phyloP scores from a whole-genome alignment of 352 stramenopile genomes.

The Aphanomyces stellatus region DNA sequence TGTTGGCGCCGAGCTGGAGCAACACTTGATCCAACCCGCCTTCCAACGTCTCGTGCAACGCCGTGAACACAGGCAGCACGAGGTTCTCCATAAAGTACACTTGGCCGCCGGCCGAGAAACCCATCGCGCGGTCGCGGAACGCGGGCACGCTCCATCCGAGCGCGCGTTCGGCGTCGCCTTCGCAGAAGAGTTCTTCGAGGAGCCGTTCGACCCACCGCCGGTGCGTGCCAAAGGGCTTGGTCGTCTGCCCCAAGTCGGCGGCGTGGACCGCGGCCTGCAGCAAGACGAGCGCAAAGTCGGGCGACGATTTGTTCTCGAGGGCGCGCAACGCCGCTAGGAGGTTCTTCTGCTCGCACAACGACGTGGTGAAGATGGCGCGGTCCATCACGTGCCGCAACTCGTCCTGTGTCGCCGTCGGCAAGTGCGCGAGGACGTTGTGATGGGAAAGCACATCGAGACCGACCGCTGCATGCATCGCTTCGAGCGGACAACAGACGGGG shows the following conservation, averaged over 20 bases:
- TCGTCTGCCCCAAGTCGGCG: slow-evolving; percentile 76
- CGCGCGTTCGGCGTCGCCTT: slow-evolving; percentile 48
- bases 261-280: slow-evolving; percentile 67
- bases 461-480: slow-evolving; percentile 64
- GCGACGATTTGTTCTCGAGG: slow-evolving; percentile 21
- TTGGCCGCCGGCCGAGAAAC: slow-evolving; percentile 1
- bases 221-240: slow-evolving; percentile 71
- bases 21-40: neutral
- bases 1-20: neutral
- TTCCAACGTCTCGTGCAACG: neutral
- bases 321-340: slow-evolving; percentile 44
- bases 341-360: slow-evolving; percentile 72
- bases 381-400: slow-evolving; percentile 50
- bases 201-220: slow-evolving; percentile 66
- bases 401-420: slow-evolving; percentile 36
- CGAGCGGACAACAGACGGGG: slow-evolving; percentile 50
- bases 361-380: slow-evolving; percentile 62
- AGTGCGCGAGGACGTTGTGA: slow-evolving; percentile 47
- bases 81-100: slow-evolving; percentile 13
- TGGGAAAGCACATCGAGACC: slow-evolving; percentile 42
- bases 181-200: slow-evolving; percentile 57
- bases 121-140: neutral
- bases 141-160: neutral
- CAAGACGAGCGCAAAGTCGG: slow-evolving; percentile 30
- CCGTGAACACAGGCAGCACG: slow-evolving; percentile 15